phyloP scores from a whole-genome alignment of 73 alveolate genomes.

The Stentor roeselii region DNA sequence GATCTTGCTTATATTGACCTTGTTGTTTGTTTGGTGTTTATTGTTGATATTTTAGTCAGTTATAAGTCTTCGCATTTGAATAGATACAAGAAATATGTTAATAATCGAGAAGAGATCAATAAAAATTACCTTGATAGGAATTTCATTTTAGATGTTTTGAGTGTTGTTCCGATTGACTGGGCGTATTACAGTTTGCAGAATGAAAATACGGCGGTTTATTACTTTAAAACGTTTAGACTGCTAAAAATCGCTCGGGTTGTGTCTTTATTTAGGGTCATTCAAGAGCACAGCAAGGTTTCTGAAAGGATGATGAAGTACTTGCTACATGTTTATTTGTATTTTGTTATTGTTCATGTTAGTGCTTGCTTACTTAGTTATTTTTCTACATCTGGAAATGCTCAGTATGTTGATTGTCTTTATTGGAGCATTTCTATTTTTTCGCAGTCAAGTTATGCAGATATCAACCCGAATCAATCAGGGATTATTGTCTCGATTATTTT shows the following conservation, averaged over 20 bases:
- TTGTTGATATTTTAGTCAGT: slow-evolving; percentile 35
- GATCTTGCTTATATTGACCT: slow-evolving; percentile 29
- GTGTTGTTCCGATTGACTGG: slow-evolving; percentile 55
- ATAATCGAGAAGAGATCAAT: background rate
- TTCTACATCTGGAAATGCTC: background rate
- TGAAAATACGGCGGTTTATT: background rate
- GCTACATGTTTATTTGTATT: background rate
- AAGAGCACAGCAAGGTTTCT: background rate
- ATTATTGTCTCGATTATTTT: background rate
- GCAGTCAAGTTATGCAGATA: background rate
- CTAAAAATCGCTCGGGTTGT: slow-evolving; percentile 35
- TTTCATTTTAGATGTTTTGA: slow-evolving; percentile 35
- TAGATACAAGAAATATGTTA: slow-evolving; percentile 19
- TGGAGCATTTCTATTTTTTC: background rate
- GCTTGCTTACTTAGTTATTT: background rate
- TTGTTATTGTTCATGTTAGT: background rate
- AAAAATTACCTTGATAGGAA: slow-evolving; percentile 25
- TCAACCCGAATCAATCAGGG: background rate
- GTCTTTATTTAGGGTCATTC: slow-evolving; percentile 26
- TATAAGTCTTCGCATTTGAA: slow-evolving; percentile 24
- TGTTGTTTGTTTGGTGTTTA: background rate
- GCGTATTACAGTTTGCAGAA: slow-evolving; percentile 20
- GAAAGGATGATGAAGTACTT: background rate
- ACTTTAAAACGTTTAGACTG: slow-evolving; percentile 35
- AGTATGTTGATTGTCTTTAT: too few relatives aligned